Evolutionary conservation across 1,284 basidiomycete species (phyloP), one percentile per base, ranked within the genome.

Genomic region (Cryptococcus maquisensis): DNA sequence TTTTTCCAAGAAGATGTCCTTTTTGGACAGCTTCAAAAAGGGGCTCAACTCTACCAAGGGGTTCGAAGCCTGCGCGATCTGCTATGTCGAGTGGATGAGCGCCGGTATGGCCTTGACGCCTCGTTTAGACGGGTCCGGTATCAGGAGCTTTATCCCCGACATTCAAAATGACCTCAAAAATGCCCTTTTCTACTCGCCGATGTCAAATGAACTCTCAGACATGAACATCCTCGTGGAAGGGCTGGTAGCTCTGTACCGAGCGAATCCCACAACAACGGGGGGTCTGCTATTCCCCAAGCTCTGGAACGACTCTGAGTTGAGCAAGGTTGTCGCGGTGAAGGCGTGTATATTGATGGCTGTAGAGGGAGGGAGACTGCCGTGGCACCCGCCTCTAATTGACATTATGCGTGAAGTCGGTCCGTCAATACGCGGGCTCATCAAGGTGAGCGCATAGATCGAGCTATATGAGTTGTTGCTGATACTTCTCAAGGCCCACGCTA

Each of bases 31-130:
- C 38, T 52, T 79, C 42, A 62, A 63, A 47, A 77, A 77, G 60
- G 71, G 71, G 6, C 46, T 73, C 24, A 54, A 42, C 28, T 59
- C 65, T 26, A 59, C 41, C 49, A 72, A 68, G 52, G 63, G 65
- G 1, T 69, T 67, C 37, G 71, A 74, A 49, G 64, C 70, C 0
- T 68, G 65, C 42, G 66, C 59, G 13, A 81, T 87, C 2, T 92
- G 89, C 71, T 83, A 84, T 49, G 80, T 92, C 26, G 92, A 96
- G 67, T 77, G 92, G 35, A 88, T 89, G 71, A 83, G 86, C 55
- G 89, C 87, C 1, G 90, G 90, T 3, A 85, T 84, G 42, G 81
- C 83, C 51, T 79, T 89, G 32, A 81, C 81, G 9, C 81, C 83
- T 0, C 58, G 63, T 2, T 79, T 81, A 3, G 83, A 81, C 5